These are phyloP conservation scores for Hypoxylon sp. DNA, from an alignment of 2,329 filamentous ascomycete genomes.

Conservation along the genomic window DNA sequence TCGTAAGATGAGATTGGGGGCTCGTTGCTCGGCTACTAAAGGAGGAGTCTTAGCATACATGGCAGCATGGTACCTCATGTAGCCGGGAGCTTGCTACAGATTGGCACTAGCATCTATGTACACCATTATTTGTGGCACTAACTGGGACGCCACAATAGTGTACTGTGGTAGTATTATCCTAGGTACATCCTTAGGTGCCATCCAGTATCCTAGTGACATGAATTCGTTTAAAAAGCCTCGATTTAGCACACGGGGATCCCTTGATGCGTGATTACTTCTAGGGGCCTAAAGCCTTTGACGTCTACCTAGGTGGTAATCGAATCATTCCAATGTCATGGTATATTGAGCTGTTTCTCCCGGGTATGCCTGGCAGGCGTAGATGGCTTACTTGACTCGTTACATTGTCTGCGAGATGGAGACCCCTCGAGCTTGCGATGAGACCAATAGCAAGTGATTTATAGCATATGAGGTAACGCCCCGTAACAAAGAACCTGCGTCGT, in stretches of 20 bases:
- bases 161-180: neutral
- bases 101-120: neutral
- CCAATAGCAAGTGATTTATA: slow-evolving; percentile 13
- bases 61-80: no score
- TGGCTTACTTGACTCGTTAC: no score
- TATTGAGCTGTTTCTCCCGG: neutral
- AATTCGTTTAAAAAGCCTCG: neutral
- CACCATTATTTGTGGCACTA: neutral
- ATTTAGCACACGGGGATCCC: neutral
- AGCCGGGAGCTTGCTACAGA: neutral
- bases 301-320: neutral
- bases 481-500: neutral
- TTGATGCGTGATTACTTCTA: neutral
- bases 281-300: neutral
- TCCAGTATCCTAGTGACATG: neutral
- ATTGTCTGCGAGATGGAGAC: no score
- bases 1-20: neutral
- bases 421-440: neutral
- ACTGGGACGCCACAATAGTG: no score
- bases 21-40: neutral
- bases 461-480: slow-evolving; percentile 15
- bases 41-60: neutral
- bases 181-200: no score
- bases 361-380: neutral
- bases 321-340: neutral